phyloP scores from a whole-genome alignment of 768 basidiomycete genomes.

The Amanita rubescens region DNA sequence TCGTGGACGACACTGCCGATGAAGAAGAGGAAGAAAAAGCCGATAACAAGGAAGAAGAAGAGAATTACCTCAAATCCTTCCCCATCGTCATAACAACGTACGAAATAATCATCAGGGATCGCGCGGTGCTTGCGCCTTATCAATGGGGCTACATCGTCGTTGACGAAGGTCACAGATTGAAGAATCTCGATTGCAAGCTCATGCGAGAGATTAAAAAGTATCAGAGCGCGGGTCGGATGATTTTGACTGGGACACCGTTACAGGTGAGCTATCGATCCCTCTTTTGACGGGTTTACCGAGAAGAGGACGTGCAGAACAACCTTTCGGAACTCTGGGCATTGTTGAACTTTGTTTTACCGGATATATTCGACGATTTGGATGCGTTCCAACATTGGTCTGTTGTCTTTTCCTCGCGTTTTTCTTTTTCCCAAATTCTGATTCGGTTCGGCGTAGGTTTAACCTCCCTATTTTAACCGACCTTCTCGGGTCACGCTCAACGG shows the following conservation, averaged over 20 bases:
- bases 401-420: not conserved
- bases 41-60: slow-evolving; percentile 16
- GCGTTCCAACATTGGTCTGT: slow-evolving; percentile 83
- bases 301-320: slow-evolving; percentile 84
- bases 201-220: slow-evolving; percentile 84
- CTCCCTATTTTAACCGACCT: slow-evolving; percentile 54
- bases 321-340: slow-evolving; percentile 91
- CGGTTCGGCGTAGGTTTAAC: slow-evolving; percentile 57
- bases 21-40: slow-evolving; percentile 6
- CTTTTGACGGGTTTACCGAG: no score
- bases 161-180: slow-evolving; percentile 91
- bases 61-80: slow-evolving; percentile 32
- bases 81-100: slow-evolving; percentile 89
- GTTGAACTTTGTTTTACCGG: slow-evolving; percentile 88
- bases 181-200: slow-evolving; percentile 89
- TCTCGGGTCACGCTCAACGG: slow-evolving; percentile 50
- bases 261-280: slow-evolving; percentile 49
- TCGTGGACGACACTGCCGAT: slow-evolving; percentile 16
- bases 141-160: slow-evolving; percentile 92
- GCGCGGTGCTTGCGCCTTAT: slow-evolving; percentile 50
- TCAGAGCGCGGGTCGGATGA: slow-evolving; percentile 77
- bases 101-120: slow-evolving; percentile 87
- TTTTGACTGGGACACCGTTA: slow-evolving; percentile 92
- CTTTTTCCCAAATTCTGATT: no score
- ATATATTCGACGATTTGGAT: slow-evolving; percentile 85